These are phyloP conservation scores for Fusarium subglutinans DNA, from an alignment of 2,329 filamentous ascomycete genomes.

Conservation along the genomic window DNA sequence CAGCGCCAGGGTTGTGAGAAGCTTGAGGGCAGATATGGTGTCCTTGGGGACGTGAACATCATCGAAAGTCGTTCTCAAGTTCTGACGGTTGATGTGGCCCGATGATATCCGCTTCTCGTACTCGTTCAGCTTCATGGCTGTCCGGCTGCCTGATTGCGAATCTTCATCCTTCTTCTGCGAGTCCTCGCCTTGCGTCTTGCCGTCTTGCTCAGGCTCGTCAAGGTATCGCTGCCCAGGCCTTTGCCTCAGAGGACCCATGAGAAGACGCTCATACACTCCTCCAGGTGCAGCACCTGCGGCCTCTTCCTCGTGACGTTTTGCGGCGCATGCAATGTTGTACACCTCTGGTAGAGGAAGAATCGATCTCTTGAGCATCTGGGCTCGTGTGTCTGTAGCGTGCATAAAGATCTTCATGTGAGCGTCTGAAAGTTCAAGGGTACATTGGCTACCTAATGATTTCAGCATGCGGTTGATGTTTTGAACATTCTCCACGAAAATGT, in stretches of 20 bases:
- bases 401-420: conserved; percentile 41
- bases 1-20: conserved; percentile 87
- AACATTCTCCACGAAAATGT: conserved; percentile 57
- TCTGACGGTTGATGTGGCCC: conserved; percentile 82
- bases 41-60: conserved; percentile 85
- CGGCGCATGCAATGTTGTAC: conserved; percentile 50
- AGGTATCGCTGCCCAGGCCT: conserved; percentile 44
- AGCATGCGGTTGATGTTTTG: conserved; percentile 59
- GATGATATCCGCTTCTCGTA: conserved; percentile 85
- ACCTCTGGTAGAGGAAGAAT: conserved; percentile 53
- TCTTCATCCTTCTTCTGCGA: conserved; percentile 45
- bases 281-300: conserved; percentile 32
- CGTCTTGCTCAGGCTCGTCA: conserved; percentile 43
- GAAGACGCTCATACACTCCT: conserved; percentile 45
- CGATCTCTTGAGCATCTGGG: conserved; percentile 46
- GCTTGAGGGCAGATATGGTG: conserved; percentile 87
- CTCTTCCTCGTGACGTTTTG: conserved; percentile 40
- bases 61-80: conserved; percentile 86
- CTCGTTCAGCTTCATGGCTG: conserved; percentile 66
- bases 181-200: conserved; percentile 34
- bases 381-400: conserved; percentile 38
- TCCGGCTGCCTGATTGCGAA: conserved; percentile 39
- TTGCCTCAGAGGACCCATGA: conserved; percentile 47
- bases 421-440: conserved; percentile 38
- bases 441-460: conserved; percentile 46